A percentile compares a stretch with the other conserved stretches of the same genome.
Conservation (phyloP, 2,329 filamentous ascomycete genomes). For the Calonectria naviculata region DNA sequence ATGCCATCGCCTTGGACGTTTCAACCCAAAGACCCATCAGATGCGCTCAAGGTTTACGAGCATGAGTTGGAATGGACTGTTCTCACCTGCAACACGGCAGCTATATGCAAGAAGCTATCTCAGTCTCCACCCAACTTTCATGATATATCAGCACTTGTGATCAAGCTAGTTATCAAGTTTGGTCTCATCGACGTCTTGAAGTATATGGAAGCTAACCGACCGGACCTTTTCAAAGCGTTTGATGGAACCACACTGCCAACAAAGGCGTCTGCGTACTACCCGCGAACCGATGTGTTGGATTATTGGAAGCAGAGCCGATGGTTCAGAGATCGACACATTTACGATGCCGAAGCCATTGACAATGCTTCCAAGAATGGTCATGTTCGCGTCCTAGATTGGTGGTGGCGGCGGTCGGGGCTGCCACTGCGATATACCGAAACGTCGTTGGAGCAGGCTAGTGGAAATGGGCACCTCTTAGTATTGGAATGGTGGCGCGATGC, state of each 20-base stretch:
- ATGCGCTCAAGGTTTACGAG: conserved; percentile 78
- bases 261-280: conserved; percentile 89
- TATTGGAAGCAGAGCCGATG: conserved; percentile 90
- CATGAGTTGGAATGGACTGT: conserved; percentile 88
- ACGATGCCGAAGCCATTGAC: conserved; percentile 86
- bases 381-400: conserved; percentile 89
- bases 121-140: conserved; percentile 76
- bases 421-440: conserved; percentile 87
- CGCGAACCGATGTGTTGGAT: conserved; percentile 84
- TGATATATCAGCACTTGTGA: conserved; percentile 81
- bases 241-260: conserved; percentile 88
- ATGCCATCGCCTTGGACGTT: conserved; percentile 77
- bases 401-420: conserved; percentile 82
- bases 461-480: conserved; percentile 85
- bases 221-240: conserved; percentile 85
- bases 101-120: conserved; percentile 80
- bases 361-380: conserved; percentile 89
- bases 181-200: conserved; percentile 82
- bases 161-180: conserved; percentile 93
- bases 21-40: conserved; percentile 68
- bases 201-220: conserved; percentile 70
- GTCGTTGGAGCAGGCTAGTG: conserved; percentile 88
- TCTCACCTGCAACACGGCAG: conserved; percentile 75
- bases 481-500: conserved; percentile 94
- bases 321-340: conserved; percentile 83